Percentiles rank a stretch among this genome's conserved stretches.
Evolutionary conservation across 345 rosid genomes (phyloP).

Genomic region (Euclidium syriacum): DNA sequence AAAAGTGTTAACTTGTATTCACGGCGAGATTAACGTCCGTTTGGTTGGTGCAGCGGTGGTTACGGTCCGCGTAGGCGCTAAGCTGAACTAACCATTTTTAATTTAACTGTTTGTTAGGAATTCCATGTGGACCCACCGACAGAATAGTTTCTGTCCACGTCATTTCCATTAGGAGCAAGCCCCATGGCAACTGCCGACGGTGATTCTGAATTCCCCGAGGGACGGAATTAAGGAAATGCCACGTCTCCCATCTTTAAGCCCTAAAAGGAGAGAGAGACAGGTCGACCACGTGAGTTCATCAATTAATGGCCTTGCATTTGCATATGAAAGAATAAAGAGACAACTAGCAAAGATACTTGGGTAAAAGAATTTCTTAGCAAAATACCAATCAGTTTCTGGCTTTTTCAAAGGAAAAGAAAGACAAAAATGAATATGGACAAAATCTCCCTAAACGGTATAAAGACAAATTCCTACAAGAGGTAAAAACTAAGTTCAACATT

Average conservation of each 20-base stretch:
- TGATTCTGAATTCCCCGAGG: no score
- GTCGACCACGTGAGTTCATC: slow-evolving; percentile 27
- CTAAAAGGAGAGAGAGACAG: slow-evolving; percentile 19
- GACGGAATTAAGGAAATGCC: slow-evolving; percentile 17
- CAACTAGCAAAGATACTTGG: no score
- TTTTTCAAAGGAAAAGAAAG: no score
- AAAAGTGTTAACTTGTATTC: neutral
- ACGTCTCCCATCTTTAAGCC: slow-evolving; percentile 19
- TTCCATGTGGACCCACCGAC: slow-evolving; percentile 25
- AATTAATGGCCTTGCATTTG: slow-evolving; percentile 8
- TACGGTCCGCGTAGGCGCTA: slow-evolving; percentile 27
- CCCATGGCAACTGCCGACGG: slow-evolving; percentile 18
- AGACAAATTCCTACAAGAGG: neutral
- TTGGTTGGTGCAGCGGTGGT: slow-evolving; percentile 28
- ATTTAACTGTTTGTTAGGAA: slow-evolving; percentile 3
- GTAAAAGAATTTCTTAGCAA: no score
- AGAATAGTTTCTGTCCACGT: slow-evolving; percentile 24
- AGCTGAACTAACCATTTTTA: slow-evolving; percentile 13
- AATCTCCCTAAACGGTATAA: no score
- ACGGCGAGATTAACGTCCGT: slow-evolving; percentile 23
- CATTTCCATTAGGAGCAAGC: neutral
- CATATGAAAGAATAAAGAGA: slow-evolving; percentile 7
- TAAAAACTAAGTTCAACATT: no score
- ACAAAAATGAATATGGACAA: no score
- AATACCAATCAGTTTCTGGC: no score